phyloP scores from a whole-genome alignment of 2,329 filamentous ascomycete species.

The Cytospora piceicola region DNA sequence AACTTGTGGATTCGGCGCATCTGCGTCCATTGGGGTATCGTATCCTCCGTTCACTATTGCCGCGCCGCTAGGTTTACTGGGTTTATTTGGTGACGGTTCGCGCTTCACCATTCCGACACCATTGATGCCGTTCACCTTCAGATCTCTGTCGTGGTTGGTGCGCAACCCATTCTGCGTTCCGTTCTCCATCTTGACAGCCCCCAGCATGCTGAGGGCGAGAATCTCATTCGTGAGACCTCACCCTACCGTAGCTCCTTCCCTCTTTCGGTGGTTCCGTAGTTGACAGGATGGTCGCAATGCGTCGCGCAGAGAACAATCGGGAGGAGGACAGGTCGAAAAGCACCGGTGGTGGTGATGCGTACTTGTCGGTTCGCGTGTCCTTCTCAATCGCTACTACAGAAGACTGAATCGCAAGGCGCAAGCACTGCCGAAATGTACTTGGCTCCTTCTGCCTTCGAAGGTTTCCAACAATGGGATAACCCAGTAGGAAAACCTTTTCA shows the following conservation, averaged over 20 bases:
- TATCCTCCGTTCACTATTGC: slow-evolving; percentile 38
- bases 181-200: slow-evolving; percentile 40
- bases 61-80: slow-evolving; percentile 38
- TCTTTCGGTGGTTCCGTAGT: slow-evolving; percentile 3
- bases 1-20: slow-evolving; percentile 32
- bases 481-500: slow-evolving; percentile 11
- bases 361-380: slow-evolving; percentile 1
- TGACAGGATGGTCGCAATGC: background rate
- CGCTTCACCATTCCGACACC: slow-evolving; percentile 40
- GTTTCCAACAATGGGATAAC: slow-evolving; percentile 8
- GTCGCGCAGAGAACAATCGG: background rate
- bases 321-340: background rate
- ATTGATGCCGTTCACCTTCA: slow-evolving; percentile 49
- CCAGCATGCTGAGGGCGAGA: slow-evolving; percentile 28
- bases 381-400: background rate
- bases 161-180: slow-evolving; percentile 56
- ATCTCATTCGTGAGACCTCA: slow-evolving; percentile 31
- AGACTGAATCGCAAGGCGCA: slow-evolving; percentile 14
- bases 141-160: slow-evolving; percentile 60
- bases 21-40: slow-evolving; percentile 35
- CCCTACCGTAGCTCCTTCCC: slow-evolving; percentile 25
- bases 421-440: slow-evolving; percentile 3
- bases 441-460: slow-evolving; percentile 2
- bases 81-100: slow-evolving; percentile 41
- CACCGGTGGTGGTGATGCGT: slow-evolving; percentile 15